Base-by-base conservation (phyloP, 305 asterid species). In the Ilex paraguariensis region DNA sequence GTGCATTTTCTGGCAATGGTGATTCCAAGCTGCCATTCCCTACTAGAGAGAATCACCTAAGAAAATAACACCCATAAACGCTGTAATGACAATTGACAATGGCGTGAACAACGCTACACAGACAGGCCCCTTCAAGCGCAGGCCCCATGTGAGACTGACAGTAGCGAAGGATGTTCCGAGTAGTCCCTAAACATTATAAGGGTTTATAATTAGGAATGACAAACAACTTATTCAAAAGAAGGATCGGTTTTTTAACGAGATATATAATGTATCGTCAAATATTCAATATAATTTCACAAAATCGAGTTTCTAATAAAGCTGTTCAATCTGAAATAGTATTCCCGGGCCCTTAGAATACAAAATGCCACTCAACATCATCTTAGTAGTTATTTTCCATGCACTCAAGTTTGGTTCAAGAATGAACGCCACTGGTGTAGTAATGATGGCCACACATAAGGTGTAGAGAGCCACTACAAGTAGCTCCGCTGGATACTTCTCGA, bases 401-500 rank as follows among this genome's bases (percentile, higher is more conserved):
- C 62, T 75, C 40, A 60, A 30, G 60, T 70, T 21, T 2, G 74
- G 74, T 28, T 67, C 81, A 4, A 66, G 45, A 28, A 67, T 54
- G 14, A 73, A 31, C 46, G 79, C 60, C 0, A 81, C 69, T 0
- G 78, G 73, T 21, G 68, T 4, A 1, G 83, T 36, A 2, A 70
- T 7, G 13, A 72, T 17, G 31, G 32, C 28, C 7, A 63, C 62
- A 10, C 39, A 71, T 8, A 71, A 42, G 56, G 51, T 66, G 62
- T 44, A 68, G 67, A 75, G 66, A 30, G 78, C 73, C 4, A 75
- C 79, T 2, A 75, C 13, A 7, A 68, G 16, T 3, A 71, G 14
- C 67, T 73, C 78, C 0, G 78, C 79, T 9, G 87, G 87, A 57
- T 75, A 81, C 54, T 78, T 80, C 60, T 11, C 68, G 30, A 81